phyloP scores from a whole-genome alignment of 192 early-diverging fungal genomes.

The Anaeromyces robustus region DNA sequence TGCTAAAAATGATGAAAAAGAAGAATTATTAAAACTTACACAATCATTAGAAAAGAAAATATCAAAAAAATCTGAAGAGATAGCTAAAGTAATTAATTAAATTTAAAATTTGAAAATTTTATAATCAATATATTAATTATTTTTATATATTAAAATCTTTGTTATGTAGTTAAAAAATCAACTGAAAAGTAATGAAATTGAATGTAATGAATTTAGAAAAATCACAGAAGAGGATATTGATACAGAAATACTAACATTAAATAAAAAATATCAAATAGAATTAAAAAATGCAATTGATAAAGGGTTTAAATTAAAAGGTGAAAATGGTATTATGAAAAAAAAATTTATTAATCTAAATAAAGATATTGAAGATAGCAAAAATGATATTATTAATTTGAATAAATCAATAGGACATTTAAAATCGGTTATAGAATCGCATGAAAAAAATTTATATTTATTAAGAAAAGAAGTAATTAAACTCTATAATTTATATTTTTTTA shows the following conservation, averaged over 20 bases:
- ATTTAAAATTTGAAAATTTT: no score
- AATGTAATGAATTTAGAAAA: conserved; percentile 13
- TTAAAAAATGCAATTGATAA: conserved; percentile 17
- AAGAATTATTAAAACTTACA: conserved; percentile 15
- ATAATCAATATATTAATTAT: no score
- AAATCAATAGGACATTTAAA: conserved; percentile 19
- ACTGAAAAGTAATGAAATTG: not conserved
- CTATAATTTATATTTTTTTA: not conserved
- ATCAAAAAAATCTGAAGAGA: conserved; percentile 20
- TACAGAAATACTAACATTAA: conserved; percentile 21
- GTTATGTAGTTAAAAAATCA: not conserved
- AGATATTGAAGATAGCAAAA: conserved; percentile 35
- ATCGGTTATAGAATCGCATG: conserved; percentile 22
- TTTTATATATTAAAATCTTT: not conserved
- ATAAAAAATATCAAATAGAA: conserved; percentile 19
- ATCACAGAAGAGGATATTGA: conserved; percentile 17
- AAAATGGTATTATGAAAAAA: conserved; percentile 19
- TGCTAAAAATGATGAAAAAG: conserved; percentile 12
- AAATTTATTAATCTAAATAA: conserved; percentile 16
- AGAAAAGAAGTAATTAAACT: conserved; percentile 21
- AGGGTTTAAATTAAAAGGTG: conserved; percentile 20
- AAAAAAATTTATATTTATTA: conserved; percentile 28
- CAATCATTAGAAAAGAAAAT: conserved; percentile 21
- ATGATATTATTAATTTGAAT: conserved; percentile 16
- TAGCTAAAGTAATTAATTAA: conserved; percentile 14